Base-by-base conservation (phyloP, 2,329 filamentous ascomycete genomes). In the Penicillium sp. region DNA sequence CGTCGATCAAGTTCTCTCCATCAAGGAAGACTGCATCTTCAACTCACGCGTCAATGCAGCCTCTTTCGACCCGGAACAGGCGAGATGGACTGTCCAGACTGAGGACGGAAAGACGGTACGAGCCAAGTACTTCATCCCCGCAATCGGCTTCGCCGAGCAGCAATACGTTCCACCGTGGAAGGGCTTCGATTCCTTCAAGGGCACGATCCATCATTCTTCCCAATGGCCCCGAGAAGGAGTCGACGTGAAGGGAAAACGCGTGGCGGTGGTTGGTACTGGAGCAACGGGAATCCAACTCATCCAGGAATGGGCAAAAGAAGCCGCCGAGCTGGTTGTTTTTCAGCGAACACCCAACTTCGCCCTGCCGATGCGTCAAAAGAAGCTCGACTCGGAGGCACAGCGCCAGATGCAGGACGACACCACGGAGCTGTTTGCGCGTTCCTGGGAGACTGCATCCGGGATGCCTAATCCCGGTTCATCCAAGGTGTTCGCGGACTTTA, bases 321-420 rank as follows among this genome's bases (percentile, higher is more conserved):
- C 78, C 0, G 76, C 73, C 5, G 68, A 79, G 1, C 57, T 88
- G 22, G 77, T 70, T 2, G 65, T 71, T 0, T 72, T 87, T 66
- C 84, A 88, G 60, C 78, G 86, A 10, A 88, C 84, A 1, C 85
- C 86, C 0, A 88, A 88, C 55, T 69, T 86, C 2, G 81, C 81
- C 0, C 62, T 88, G 0, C 84, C 84, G 1, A 86, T 88, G 82
- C 72, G 76, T 2, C 76, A 80, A 52, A 69, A 72, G 3, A 51
- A 72, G 1, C 65, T 85, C 31, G 76, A 75, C 1, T 66, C 64
- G 10, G 74, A 76, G 52, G 78, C 81, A 56, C 79, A 85, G 59
- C 69, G 80, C 11, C 58, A 59, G 1, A 65, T 60, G 22, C 77
- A 79, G 60, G 52, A 51, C 6, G 66, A 62, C 20, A 80, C 81